Base-by-base conservation (phyloP, 176 grass and related monocot species). In the Echinochloa phyllopogon region DNA sequence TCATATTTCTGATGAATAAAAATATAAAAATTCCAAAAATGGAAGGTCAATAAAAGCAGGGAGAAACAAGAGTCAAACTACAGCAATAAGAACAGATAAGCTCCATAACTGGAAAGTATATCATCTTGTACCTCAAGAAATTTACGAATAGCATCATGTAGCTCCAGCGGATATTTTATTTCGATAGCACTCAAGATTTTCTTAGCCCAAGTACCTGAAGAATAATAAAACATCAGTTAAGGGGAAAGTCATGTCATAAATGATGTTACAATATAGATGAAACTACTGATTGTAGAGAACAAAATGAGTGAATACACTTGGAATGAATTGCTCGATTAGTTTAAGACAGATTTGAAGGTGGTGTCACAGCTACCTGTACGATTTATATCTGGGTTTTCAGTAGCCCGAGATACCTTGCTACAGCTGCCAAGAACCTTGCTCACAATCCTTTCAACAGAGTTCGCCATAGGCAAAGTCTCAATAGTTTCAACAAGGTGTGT, bases 131-230 rank as follows among this genome's bases (percentile, higher is more conserved):
- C 96, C 93, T 98, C 92, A 20, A 98, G 80, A 89, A 91, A 94
- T 87, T 92, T 98, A 62, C 74, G 76, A 71, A 98, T 95, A 60
- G 89, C 85, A 83, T 65, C 87, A 57, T 83, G 93, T 79, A 98
- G 59, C 85, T 95, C 93, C 24, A 40, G 9, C 53, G 91, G 76
- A 88, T 94, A 86, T 69, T 87, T 84, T 53, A 86, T 95, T 75
- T 88, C 89, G 59, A 95, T 69, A 43, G 71, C 48, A 55, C 42
- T 81, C 17, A 93, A 88, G 72, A 90, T 88, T 75, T 91, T 92
- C 81, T 84, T 98, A 70, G 91, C 89, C 93, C 87, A 90, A 38
- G 77, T 74, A 50, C 87, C 96, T 98, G 66, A 74, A 37, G 41
- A 75, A 82, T 39, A 74, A 49, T 39, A 80, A 49, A 77, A 17